Percentiles rank a stretch among this genome's conserved stretches.
Conservation (phyloP, 495 filamentous ascomycete genomes). For the Aspergillus incahuasiensis region DNA sequence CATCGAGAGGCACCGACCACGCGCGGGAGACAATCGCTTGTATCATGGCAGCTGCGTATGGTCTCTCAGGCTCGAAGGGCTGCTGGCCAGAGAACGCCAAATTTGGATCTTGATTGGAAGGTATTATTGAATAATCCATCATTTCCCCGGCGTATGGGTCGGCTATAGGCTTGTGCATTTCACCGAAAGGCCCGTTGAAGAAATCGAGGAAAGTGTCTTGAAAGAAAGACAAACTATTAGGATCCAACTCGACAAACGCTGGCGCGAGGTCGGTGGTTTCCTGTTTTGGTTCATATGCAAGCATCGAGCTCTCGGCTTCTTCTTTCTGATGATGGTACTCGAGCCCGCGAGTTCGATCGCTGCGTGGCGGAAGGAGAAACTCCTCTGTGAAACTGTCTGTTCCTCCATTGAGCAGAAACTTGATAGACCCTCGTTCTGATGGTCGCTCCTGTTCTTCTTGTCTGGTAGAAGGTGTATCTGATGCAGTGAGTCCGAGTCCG, state of each 20-base stretch:
- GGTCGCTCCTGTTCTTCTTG: slow-evolving; percentile 24
- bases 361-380: slow-evolving; percentile 40
- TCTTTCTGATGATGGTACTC: slow-evolving; percentile 31
- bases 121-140: slow-evolving; percentile 15
- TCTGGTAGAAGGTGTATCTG: slow-evolving; percentile 21
- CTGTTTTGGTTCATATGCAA: slow-evolving; percentile 19
- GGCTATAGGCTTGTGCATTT: slow-evolving; percentile 23
- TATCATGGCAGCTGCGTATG: slow-evolving; percentile 35
- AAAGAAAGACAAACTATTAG: slow-evolving; percentile 29
- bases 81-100: slow-evolving; percentile 17
- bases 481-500: background rate
- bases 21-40: slow-evolving; percentile 34
- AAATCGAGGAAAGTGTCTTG: slow-evolving; percentile 40
- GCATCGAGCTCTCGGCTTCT: slow-evolving; percentile 16
- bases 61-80: slow-evolving; percentile 32
- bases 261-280: slow-evolving; percentile 17
- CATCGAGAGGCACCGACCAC: slow-evolving; percentile 34
- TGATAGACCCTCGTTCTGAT: slow-evolving; percentile 45
- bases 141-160: slow-evolving; percentile 19
- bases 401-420: slow-evolving; percentile 44
- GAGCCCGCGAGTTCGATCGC: slow-evolving; percentile 33
- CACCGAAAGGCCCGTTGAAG: slow-evolving; percentile 39
- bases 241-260: slow-evolving; percentile 25
- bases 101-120: slow-evolving; percentile 18
- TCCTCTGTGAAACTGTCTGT: slow-evolving; percentile 44